Percentiles rank a stretch among this genome's conserved stretches.
Evolutionary conservation across 805 yeast species (phyloP).

Genomic region (Saturnispora diversa): DNA sequence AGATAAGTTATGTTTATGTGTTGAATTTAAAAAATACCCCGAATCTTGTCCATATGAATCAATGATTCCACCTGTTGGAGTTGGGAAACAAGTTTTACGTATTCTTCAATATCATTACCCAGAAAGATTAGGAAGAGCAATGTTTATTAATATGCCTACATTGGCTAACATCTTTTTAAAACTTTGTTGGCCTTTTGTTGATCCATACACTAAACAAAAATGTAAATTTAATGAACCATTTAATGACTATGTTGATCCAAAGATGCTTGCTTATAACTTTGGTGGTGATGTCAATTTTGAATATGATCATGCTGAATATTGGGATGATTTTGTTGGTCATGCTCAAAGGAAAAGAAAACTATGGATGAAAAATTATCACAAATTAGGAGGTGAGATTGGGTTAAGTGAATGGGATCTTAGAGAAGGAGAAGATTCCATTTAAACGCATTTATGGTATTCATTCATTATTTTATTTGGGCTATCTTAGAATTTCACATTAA

Average conservation of each 20-base stretch:
- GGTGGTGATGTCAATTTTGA: constrained; percentile 84
- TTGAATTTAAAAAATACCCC: constrained; percentile 84
- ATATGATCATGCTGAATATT: constrained; percentile 71
- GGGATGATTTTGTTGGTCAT: constrained; percentile 63
- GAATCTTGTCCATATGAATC: constrained; percentile 30
- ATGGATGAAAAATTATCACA: constrained; percentile 59
- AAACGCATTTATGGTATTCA: constrained; percentile 8
- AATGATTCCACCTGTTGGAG: constrained; percentile 67
- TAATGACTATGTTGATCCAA: constrained; percentile 67
- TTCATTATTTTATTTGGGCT: constrained; percentile 3
- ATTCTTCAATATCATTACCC: constrained; percentile 96
- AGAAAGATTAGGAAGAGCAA: constrained; percentile 87
- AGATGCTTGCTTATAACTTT: constrained; percentile 72
- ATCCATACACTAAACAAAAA: constrained; percentile 89
- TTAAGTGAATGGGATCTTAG: constrained; percentile 77
- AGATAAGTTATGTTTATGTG: constrained; percentile 82
- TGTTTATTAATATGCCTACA: constrained; percentile 90
- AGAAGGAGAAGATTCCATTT: constrained; percentile 28
- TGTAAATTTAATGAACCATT: constrained; percentile 89
- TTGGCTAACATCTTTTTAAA: constrained; percentile 89
- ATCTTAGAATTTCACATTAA: no score
- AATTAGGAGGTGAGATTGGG: constrained; percentile 69
- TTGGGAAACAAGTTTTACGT: constrained; percentile 83
- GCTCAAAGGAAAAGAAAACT: constrained; percentile 48
- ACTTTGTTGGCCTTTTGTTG: constrained; percentile 91